Percentiles rank a stretch among this genome's conserved stretches.
phyloP scores from a whole-genome alignment of 768 basidiomycete genomes.

The Phallus indusiatus region DNA sequence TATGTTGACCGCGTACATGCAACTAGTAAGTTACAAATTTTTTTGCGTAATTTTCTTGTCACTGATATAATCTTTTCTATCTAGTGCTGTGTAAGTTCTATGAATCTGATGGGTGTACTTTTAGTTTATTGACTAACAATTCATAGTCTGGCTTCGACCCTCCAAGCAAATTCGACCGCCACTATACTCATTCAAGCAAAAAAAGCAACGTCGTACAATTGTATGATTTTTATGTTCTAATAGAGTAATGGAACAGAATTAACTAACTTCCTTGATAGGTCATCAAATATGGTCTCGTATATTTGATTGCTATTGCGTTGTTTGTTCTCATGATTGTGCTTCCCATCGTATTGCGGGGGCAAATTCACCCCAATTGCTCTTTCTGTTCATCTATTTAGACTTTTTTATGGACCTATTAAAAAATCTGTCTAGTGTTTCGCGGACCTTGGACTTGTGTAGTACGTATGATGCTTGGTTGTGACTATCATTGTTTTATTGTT shows the following conservation, averaged over 20 bases:
- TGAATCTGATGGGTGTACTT: background rate
- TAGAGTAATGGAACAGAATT: conserved; percentile 9
- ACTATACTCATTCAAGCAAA: conserved; percentile 82
- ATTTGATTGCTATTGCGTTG: conserved; percentile 52
- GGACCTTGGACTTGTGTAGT: background rate
- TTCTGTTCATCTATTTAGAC: conserved; percentile 10
- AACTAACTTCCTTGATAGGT: conserved; percentile 36
- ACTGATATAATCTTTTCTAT: conserved; percentile 6
- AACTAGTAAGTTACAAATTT: conserved; percentile 53
- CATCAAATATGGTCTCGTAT: conserved; percentile 76
- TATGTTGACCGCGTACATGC: conserved; percentile 90
- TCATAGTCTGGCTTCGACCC: conserved; percentile 84
- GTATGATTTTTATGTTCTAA: conserved; percentile 33
- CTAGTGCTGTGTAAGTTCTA: conserved; percentile 14
- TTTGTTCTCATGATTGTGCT: conserved; percentile 72
- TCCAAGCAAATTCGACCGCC: conserved; percentile 92
- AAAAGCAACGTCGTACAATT: conserved; percentile 82
- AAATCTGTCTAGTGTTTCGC: background rate
- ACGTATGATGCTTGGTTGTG: background rate
- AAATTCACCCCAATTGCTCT: conserved; percentile 7
- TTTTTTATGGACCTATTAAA: background rate
- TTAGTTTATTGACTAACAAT: conserved; percentile 13
- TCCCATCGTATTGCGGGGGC: conserved; percentile 19
- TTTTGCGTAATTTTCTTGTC: background rate
- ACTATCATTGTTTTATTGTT: background rate